phyloP scores from a whole-genome alignment of 768 basidiomycete species.

The Pleurotus djamor region DNA sequence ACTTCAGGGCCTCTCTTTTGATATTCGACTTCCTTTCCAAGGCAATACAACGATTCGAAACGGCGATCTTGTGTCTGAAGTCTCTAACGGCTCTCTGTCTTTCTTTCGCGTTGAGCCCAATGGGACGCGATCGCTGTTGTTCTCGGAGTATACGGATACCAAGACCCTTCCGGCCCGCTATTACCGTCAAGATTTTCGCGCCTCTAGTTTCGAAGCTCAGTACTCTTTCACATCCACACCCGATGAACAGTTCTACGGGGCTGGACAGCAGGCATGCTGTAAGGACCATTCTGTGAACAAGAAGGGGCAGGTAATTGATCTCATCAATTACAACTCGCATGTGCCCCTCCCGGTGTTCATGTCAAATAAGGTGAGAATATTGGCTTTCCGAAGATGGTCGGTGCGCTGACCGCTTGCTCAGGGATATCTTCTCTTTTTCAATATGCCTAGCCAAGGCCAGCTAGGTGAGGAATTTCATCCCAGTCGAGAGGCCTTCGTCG shows the following conservation, averaged over 20 bases:
- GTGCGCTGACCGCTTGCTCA: slow-evolving; percentile 6
- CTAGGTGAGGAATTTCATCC: slow-evolving; percentile 18
- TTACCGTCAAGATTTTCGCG: slow-evolving; percentile 28
- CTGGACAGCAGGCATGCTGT: slow-evolving; percentile 34
- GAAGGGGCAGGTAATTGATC: slow-evolving; percentile 33
- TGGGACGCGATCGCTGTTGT: slow-evolving; percentile 21
- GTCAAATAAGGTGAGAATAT: slow-evolving; percentile 28
- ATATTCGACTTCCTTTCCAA: slow-evolving; percentile 22
- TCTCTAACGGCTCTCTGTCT: slow-evolving; percentile 20
- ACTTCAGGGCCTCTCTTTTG: slow-evolving; percentile 22
- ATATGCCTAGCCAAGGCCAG: slow-evolving; percentile 32
- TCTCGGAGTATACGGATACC: slow-evolving; percentile 26
- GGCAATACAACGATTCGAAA: slow-evolving; percentile 28
- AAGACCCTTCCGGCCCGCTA: slow-evolving; percentile 25
- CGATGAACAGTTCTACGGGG: slow-evolving; percentile 32
- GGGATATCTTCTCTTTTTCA: slow-evolving; percentile 34
- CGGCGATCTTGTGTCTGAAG: slow-evolving; percentile 25
- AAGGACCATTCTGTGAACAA: slow-evolving; percentile 32
- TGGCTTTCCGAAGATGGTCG: neutral
- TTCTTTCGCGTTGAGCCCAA: slow-evolving; percentile 28
- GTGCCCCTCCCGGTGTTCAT: slow-evolving; percentile 32
- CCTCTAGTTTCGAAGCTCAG: slow-evolving; percentile 25
- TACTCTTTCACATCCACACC: slow-evolving; percentile 28
- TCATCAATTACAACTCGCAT: slow-evolving; percentile 34
- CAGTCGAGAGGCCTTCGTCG: no score